Base-by-base conservation (phyloP, 768 basidiomycete species). In the Lanmaoa rubissima region DNA sequence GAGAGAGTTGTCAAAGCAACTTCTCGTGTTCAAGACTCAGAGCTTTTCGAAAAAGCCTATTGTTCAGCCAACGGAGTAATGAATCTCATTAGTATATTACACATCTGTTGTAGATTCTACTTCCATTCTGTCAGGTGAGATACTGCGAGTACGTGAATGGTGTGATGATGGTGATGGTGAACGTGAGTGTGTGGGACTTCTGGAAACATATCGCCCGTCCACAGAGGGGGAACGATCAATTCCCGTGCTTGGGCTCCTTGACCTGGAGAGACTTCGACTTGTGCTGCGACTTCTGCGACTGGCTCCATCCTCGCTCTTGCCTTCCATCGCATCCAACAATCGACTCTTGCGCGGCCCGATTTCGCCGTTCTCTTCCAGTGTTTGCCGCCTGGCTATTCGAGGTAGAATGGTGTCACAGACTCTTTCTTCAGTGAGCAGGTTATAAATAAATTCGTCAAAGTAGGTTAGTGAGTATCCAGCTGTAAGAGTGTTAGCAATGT, bases 381-480 rank as follows among this genome's bases (percentile, higher is more conserved):
- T 85, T 51, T 85, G 82, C 21, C 97, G 83, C 75, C 90, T 94
- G 10, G 85, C 83, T 59, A 98, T 73, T 48, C 97, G 86, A 16
- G 97, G 97, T 44, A 99, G 75, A 65, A 98, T 98, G 65, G 93
- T 91, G 74, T 98, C 97, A 73, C 96, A 98, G 6, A 94, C 95
- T 55, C 94, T 82, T 58, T 98, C 97, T 68, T 96, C 88, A 5
- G 80, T 84, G 34, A 98, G 75, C 11, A 98, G 79, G 43, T 83
- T 77, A 71, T 98, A 86, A 41, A 94, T 80, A 69, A 92, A 98
- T 71, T 97, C 92, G 71, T 98, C 97, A 65, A 98, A 92, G 62
- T 85, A 89, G 6, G 90, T 87, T 54, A 99, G 73, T 1, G 81
- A 78, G 70, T 92, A 98, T 40, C 95, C 94, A 61, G 82, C 96